Evolutionary conservation across 164 flowering plant species (phyloP).

Genomic region (Stephania yunnanensis): DNA sequence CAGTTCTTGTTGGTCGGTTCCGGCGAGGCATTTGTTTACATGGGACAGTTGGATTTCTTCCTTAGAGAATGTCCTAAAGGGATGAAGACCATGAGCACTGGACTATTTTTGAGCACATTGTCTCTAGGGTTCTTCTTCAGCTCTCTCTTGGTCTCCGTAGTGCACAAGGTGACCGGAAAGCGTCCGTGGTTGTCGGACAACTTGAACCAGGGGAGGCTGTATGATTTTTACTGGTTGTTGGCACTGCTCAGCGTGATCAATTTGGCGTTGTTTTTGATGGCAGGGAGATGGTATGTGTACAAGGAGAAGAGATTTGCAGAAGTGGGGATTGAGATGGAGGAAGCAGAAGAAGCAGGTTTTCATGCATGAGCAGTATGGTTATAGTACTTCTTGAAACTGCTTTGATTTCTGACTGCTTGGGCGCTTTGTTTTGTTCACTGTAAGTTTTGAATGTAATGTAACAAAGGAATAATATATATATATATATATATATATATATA

Average conservation of each 20-base stretch:
- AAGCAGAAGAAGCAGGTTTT: conserved; percentile 26
- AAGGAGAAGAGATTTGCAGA: conserved; percentile 54
- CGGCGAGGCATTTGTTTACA: conserved; percentile 77
- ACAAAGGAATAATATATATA: not conserved
- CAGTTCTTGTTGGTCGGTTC: conserved; percentile 73
- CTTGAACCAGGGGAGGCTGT: conserved; percentile 62
- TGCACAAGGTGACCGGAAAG: conserved; percentile 44
- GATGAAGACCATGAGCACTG: conserved; percentile 93
- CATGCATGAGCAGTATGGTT: conserved; percentile 17
- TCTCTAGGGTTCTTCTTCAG: conserved; percentile 75
- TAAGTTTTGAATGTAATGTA: not conserved
- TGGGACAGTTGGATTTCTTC: conserved; percentile 79
- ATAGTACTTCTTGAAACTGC: too few species aligned
- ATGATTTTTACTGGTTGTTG: conserved; percentile 72
- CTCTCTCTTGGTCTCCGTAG: conserved; percentile 53
- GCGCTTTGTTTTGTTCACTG: not conserved
- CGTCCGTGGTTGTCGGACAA: conserved; percentile 69
- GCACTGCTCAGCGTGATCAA: conserved; percentile 53
- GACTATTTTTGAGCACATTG: conserved; percentile 66
- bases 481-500: too few species aligned
- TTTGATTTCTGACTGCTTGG: too few species aligned
- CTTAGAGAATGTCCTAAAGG: conserved; percentile 79
- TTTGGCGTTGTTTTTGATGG: conserved; percentile 33
- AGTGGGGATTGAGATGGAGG: conserved; percentile 50
- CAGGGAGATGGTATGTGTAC: conserved; percentile 64